Percentiles rank a stretch among this genome's conserved stretches.
These are phyloP conservation scores for Blastobotrys peoriensis DNA, from an alignment of 805 yeast genomes.

Conservation along the genomic window DNA sequence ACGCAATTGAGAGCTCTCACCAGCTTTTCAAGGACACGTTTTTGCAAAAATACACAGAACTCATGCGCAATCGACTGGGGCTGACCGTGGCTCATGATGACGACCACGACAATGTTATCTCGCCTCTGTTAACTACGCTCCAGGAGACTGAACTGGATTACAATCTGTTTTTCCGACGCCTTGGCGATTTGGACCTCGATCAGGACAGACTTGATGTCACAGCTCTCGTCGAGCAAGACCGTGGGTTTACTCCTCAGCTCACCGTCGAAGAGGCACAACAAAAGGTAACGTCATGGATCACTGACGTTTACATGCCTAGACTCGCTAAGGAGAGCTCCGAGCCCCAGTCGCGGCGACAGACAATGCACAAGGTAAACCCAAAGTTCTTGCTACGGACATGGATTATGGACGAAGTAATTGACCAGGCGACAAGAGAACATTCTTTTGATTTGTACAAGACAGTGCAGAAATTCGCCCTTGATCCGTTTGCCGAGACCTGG, in stretches of 20 bases:
- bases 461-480: constrained; percentile 60
- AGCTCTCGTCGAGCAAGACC: constrained; percentile 30
- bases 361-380: constrained; percentile 58
- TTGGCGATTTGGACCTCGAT: constrained; percentile 45
- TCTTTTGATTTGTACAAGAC: constrained; percentile 51
- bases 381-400: constrained; percentile 76
- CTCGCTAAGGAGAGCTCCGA: constrained; percentile 34
- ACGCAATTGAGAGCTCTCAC: constrained; percentile 57
- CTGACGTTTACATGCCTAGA: constrained; percentile 38
- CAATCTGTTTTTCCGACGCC: constrained; percentile 64
- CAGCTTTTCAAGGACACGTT: constrained; percentile 60
- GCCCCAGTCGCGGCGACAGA: constrained; percentile 35
- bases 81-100: constrained; percentile 38
- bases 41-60: constrained; percentile 48
- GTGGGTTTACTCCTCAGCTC: constrained; percentile 28
- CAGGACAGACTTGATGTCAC: constrained; percentile 18
- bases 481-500: constrained; percentile 63
- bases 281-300: constrained; percentile 50
- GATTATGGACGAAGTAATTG: constrained; percentile 79
- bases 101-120: constrained; percentile 37
- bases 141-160: constrained; percentile 64
- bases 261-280: constrained; percentile 33
- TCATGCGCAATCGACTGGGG: constrained; percentile 67
- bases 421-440: constrained; percentile 44
- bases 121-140: constrained; percentile 57